Conservation (phyloP, 192 early-diverging fungal genomes). For the Coemansia sp. region DNA sequence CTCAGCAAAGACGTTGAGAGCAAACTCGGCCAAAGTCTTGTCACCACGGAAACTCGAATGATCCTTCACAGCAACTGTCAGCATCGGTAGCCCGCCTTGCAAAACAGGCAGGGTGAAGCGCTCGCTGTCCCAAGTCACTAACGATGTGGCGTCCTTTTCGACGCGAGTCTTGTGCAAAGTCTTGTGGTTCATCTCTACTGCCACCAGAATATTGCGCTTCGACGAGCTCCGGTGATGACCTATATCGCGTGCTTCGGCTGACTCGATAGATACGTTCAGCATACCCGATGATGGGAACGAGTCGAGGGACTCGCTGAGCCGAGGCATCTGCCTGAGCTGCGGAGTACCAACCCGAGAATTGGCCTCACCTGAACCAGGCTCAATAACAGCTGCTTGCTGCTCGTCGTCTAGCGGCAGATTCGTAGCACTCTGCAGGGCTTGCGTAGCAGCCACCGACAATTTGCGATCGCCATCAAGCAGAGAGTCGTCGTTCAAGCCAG, state of each 20-base stretch:
- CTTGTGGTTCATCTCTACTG: slow-evolving; percentile 46
- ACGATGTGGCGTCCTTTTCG: slow-evolving; percentile 34
- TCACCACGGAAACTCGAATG: slow-evolving; percentile 56
- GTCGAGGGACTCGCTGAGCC: slow-evolving; percentile 33
- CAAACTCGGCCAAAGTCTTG: slow-evolving; percentile 40
- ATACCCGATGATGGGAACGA: slow-evolving; percentile 35
- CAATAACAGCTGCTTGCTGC: background rate
- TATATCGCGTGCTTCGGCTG: slow-evolving; percentile 21
- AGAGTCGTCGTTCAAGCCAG: background rate
- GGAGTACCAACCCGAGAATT: slow-evolving; percentile 11
- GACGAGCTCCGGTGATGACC: background rate
- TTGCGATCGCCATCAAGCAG: background rate
- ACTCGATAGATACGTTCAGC: slow-evolving; percentile 33
- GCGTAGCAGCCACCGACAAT: slow-evolving; percentile 30
- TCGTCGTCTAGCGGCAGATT: slow-evolving; percentile 44
- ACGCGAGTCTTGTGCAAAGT: slow-evolving; percentile 51
- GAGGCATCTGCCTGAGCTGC: slow-evolving; percentile 25
- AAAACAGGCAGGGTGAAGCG: slow-evolving; percentile 42
- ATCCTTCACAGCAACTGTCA: slow-evolving; percentile 41
- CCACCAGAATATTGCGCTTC: slow-evolving; percentile 44
- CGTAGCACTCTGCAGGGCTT: slow-evolving; percentile 30
- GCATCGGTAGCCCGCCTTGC: slow-evolving; percentile 36
- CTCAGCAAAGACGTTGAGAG: slow-evolving; percentile 31
- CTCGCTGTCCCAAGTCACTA: slow-evolving; percentile 28
- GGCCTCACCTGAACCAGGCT: background rate